These are phyloP conservation scores for Scutellaria baicalensis DNA, from an alignment of 257 asterid species.

Conservation along the genomic window DNA sequence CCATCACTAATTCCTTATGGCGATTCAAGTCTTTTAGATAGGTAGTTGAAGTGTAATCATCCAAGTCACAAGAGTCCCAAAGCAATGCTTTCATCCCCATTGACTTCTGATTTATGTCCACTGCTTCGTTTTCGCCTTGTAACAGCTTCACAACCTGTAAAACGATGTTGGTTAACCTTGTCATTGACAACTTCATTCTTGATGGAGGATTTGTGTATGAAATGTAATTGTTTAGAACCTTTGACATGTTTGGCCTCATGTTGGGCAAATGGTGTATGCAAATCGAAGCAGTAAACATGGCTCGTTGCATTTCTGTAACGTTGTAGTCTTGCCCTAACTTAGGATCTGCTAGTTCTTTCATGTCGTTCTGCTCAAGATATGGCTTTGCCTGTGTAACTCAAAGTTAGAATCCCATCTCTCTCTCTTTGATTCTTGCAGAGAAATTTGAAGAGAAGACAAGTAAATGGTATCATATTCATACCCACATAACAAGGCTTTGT, in stretches of 20 bases:
- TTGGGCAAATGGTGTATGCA: slow-evolving; percentile 83
- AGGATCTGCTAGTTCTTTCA: slow-evolving; percentile 77
- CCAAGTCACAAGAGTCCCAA: slow-evolving; percentile 69
- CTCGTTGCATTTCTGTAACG: slow-evolving; percentile 56
- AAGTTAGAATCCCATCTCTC: neutral
- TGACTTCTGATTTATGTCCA: slow-evolving; percentile 58
- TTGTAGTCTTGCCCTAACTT: slow-evolving; percentile 48
- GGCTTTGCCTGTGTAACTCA: slow-evolving; percentile 70
- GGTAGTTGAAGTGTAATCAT: slow-evolving; percentile 62
- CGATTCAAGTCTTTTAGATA: slow-evolving; percentile 80
- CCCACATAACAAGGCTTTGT: slow-evolving; percentile 97
- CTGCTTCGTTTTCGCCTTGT: slow-evolving; percentile 58
- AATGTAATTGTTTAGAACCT: slow-evolving; percentile 31
- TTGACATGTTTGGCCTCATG: slow-evolving; percentile 79
- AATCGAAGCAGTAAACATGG: slow-evolving; percentile 64
- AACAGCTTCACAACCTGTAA: slow-evolving; percentile 62
- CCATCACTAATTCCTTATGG: slow-evolving; percentile 90
- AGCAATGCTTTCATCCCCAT: slow-evolving; percentile 53
- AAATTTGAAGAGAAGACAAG: neutral
- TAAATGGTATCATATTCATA: slow-evolving; percentile 22
- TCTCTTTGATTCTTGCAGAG: neutral
- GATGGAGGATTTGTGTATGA: neutral
- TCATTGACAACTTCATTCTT: neutral
- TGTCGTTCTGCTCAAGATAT: slow-evolving; percentile 50
- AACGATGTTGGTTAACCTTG: neutral